phyloP scores from a whole-genome alignment of 345 rosid species.

The Streptanthus diversifolius region DNA sequence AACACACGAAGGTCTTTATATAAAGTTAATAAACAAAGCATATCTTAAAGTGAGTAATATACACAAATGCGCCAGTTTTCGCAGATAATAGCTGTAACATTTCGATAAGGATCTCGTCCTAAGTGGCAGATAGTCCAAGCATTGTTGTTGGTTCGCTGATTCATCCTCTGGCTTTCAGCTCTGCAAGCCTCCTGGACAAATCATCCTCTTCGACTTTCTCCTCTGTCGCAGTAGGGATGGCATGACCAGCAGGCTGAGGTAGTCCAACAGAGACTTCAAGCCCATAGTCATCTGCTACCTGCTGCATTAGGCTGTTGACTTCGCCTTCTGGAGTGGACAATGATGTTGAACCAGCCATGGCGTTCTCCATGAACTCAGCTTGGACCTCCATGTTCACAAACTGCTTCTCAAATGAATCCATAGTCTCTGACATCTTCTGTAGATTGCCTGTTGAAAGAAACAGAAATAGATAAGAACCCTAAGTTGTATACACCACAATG shows the following conservation, averaged over 20 bases:
- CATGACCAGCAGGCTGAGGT: constrained; percentile 95
- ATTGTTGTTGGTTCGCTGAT: neutral
- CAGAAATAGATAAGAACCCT: neutral
- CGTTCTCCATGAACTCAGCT: constrained; percentile 97
- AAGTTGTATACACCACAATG: neutral
- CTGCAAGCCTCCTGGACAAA: constrained; percentile 92
- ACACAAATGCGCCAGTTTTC: constrained; percentile 19
- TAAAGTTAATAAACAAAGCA: constrained; percentile 24
- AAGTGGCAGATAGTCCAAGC: constrained; percentile 23
- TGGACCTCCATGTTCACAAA: constrained; percentile 99
- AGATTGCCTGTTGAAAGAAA: constrained; percentile 59
- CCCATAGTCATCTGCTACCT: constrained; percentile 98
- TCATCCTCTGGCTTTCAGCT: constrained; percentile 88
- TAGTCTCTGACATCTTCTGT: constrained; percentile 99
- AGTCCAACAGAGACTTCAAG: constrained; percentile 96
- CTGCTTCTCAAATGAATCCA: constrained; percentile 98
- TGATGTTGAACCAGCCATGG: constrained; percentile 98
- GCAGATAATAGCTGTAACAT: constrained; percentile 15
- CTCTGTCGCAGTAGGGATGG: constrained; percentile 61
- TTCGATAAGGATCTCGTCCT: constrained; percentile 4
- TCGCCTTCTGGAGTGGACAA: constrained; percentile 98
- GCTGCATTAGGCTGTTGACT: constrained; percentile 98
- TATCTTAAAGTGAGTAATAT: constrained; percentile 23
- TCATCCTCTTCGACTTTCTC: constrained; percentile 99
- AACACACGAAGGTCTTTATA: constrained; percentile 13